These are phyloP conservation scores for Rutstroemia sp. DNA, from an alignment of 2,329 filamentous ascomycete genomes.

Conservation along the genomic window DNA sequence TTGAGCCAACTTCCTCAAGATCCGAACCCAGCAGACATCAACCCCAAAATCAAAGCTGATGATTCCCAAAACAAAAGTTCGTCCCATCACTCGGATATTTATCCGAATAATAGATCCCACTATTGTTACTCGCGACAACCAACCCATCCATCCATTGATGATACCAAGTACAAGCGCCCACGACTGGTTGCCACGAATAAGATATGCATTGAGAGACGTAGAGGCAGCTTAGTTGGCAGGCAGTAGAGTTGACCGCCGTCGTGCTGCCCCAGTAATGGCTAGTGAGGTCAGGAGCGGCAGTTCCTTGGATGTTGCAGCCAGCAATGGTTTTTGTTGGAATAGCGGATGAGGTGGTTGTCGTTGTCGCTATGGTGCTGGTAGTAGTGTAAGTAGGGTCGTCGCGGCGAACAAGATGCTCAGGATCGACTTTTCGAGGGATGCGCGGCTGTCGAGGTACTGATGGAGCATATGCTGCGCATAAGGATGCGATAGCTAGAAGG, in stretches of 20 bases:
- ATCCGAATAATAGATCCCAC: slow-evolving; percentile 1
- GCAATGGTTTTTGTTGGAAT: slow-evolving; percentile 1
- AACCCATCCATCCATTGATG: neutral
- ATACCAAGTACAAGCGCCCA: neutral
- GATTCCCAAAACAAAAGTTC: neutral
- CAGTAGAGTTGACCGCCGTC: neutral
- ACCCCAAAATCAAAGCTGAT: neutral
- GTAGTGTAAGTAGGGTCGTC: too few relatives aligned
- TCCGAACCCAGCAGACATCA: neutral
- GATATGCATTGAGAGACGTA: neutral
- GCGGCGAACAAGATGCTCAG: too few relatives aligned
- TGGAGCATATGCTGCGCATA: too few relatives aligned
- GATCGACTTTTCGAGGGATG: too few relatives aligned
- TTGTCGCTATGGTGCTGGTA: neutral
- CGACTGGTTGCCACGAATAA: neutral
- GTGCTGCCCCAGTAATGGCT: neutral
- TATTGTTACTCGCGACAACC: neutral
- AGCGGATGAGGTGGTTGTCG: neutral
- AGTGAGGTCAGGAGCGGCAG: neutral
- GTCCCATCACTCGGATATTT: slow-evolving; percentile 6
- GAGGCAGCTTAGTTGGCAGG: neutral
- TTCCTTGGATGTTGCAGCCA: slow-evolving; percentile 4
- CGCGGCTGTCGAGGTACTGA: too few relatives aligned
- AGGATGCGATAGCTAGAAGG: too few relatives aligned
- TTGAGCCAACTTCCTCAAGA: too few relatives aligned